phyloP scores from a whole-genome alignment of 108 stramenopile species.

The Chaetoceros tenuissimus region DNA sequence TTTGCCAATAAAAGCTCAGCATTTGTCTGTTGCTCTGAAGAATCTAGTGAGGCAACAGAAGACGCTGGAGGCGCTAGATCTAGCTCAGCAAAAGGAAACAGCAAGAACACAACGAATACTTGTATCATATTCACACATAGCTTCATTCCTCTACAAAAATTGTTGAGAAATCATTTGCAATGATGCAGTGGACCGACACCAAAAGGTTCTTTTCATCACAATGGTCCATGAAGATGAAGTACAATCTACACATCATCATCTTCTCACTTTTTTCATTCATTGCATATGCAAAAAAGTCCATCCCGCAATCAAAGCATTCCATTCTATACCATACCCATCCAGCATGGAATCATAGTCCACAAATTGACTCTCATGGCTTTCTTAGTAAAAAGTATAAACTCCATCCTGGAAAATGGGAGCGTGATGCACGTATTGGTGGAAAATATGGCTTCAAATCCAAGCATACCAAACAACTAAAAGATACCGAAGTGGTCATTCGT shows the following conservation, averaged over 20 bases:
- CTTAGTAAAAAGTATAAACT: slow-evolving; percentile 35
- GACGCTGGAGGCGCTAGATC: no score
- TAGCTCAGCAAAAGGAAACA: no score
- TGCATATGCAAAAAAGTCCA: neutral
- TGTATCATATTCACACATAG: no score
- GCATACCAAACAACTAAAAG: neutral
- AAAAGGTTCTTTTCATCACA: no score
- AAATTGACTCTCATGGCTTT: slow-evolving; percentile 68
- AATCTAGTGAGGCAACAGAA: no score
- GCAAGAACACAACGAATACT: no score
- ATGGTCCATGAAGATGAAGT: no score
- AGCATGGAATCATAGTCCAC: slow-evolving; percentile 73
- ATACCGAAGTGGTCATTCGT: slow-evolving; percentile 43
- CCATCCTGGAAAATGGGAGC: slow-evolving; percentile 70
- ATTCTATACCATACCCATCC: slow-evolving; percentile 13
- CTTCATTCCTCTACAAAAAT: no score
- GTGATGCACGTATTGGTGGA: slow-evolving; percentile 25
- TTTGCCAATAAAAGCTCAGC: no score
- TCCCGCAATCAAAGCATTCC: neutral
- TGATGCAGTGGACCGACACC: no score
- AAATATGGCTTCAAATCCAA: slow-evolving; percentile 18
- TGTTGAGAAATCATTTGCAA: no score
- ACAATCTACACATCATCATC: neutral
- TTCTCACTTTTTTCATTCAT: neutral
- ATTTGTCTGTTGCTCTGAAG: no score